These are phyloP conservation scores for Hordeum marinum DNA, from an alignment of 176 grass and related monocot genomes.

Conservation along the genomic window DNA sequence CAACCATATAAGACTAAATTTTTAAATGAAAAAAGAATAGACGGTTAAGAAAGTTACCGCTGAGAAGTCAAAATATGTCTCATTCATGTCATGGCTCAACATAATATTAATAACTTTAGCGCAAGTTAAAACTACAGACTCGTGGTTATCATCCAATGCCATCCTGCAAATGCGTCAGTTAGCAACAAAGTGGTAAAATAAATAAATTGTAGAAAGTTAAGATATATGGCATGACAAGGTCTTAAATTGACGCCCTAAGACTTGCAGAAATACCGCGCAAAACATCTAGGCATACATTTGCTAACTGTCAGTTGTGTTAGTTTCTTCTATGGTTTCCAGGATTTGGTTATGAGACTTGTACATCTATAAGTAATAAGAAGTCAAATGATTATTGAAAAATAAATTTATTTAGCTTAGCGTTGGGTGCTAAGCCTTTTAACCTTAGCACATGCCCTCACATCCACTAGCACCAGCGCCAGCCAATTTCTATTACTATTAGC, in stretches of 20 bases:
- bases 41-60: conserved; percentile 47
- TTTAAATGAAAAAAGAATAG: not conserved
- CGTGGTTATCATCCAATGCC: conserved; percentile 93
- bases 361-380: not conserved
- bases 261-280: not conserved
- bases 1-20: conserved; percentile 20
- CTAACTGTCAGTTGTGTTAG: not conserved
- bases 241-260: not conserved
- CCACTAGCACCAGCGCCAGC: not conserved
- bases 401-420: not conserved
- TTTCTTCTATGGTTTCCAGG: not conserved
- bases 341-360: conserved; percentile 5
- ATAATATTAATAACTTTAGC: conserved; percentile 63
- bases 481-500: not conserved
- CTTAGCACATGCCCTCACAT: not conserved
- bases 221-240: not conserved
- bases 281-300: not conserved
- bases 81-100: conserved; percentile 75
- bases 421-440: not conserved
- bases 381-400: not conserved
- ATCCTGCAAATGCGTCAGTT: conserved; percentile 64
- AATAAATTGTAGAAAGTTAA: conserved; percentile 28
- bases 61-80: conserved; percentile 58
- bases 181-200: conserved; percentile 9
- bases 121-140: conserved; percentile 87